These are phyloP conservation scores for Podospora comata DNA, from an alignment of 495 filamentous ascomycete genomes.

Conservation along the genomic window DNA sequence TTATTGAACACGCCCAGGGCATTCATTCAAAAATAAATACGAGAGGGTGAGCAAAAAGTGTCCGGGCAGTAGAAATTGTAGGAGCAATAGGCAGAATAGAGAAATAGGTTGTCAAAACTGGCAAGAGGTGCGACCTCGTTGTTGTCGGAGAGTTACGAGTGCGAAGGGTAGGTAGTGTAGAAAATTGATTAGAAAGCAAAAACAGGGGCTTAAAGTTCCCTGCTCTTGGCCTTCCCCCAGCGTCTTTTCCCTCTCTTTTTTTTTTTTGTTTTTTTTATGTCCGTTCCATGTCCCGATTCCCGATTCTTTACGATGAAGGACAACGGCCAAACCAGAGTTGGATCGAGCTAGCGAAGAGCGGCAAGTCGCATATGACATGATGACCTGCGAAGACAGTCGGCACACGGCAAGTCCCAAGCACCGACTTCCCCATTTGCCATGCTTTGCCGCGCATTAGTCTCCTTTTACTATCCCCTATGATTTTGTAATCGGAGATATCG, in stretches of 20 bases:
- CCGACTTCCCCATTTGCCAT: background rate
- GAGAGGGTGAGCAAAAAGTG: no score
- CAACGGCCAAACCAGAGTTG: background rate
- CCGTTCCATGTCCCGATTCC: background rate
- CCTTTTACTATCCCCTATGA: background rate
- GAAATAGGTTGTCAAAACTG: background rate
- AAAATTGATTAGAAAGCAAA: slow-evolving; percentile 6
- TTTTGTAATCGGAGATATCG: slow-evolving; percentile 18
- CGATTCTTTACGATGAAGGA: background rate
- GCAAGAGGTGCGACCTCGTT: background rate
- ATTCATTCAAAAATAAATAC: background rate
- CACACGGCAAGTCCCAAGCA: background rate
- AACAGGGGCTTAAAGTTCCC: background rate
- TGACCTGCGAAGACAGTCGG: background rate
- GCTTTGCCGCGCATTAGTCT: background rate
- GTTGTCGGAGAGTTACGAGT: background rate
- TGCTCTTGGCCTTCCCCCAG: no score
- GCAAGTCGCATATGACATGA: background rate
- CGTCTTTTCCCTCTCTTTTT: no score
- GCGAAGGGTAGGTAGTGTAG: background rate
- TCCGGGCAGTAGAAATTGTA: background rate
- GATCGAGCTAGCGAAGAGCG: background rate
- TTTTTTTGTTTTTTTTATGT: background rate
- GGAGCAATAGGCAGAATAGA: background rate
- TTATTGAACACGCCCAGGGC: background rate